Evolutionary conservation across 345 rosid species (phyloP), one percentile per base, ranked within the genome.

Genomic region (Eucalyptus pumila): DNA sequence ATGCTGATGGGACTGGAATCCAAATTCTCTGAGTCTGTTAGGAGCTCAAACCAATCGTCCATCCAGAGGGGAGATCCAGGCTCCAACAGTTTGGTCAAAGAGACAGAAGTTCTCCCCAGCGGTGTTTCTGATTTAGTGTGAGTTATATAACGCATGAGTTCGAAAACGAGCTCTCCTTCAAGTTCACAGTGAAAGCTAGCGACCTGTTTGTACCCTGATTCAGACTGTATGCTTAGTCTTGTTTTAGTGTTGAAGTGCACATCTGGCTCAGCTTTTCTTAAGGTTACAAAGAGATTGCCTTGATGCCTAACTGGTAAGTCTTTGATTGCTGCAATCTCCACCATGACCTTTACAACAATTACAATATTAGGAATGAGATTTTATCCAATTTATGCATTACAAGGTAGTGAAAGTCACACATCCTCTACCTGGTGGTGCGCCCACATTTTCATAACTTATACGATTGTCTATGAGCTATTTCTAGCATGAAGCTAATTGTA

Each of bases 221-320:
- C 80, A 23, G 89, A 87, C 42, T 80, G 67, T 88, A 93, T 89
- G 48, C 87, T 88, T 69, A 87, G 65, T 85, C 87, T 91, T 72
- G 89, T 89, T 40, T 88, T 87, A 15, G 60, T 87, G 89, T 94
- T 92, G 88, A 93, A 93, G 91, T 93, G 90, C 50, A 88, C 86
- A 94, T 95, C 99, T 40, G 94, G 94, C 52, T 94, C 93, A 11
- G 92, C 93, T 94, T 95, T 96, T 85, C 95, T 94, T 40, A 94
- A 91, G 87, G 89, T 47, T 86, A 97, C 96, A 92, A 90, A 91
- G 87, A 94, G 94, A 56, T 88, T 92, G 88, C 96, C 99, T 89
- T 90, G 93, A 32, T 92, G 94, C n/a, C 86, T 91, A 15, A 93
- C 94, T 21, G 96, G 94, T 88, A 97, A 90, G 92, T 93, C 94